Conservation (phyloP, 805 yeast species). For the Myxozyma kluyveri region DNA sequence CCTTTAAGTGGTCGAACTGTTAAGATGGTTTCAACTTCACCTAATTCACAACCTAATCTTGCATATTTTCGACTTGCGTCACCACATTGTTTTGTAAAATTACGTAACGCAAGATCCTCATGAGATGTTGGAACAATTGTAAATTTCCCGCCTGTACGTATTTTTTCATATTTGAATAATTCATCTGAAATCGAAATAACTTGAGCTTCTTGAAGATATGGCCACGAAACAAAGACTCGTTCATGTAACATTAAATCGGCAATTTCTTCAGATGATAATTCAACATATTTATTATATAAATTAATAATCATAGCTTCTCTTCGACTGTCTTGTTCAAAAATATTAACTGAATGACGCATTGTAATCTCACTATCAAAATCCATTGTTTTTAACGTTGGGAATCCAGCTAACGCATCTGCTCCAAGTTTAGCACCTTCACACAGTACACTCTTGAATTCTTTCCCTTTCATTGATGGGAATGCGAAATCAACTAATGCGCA, state of each 20-base stretch:
- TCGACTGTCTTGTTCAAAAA: constrained; percentile 82
- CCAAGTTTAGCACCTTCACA: constrained; percentile 68
- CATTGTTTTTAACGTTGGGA: constrained; percentile 76
- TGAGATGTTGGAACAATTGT: constrained; percentile 2
- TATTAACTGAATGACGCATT: constrained; percentile 57
- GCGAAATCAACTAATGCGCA: constrained; percentile 63
- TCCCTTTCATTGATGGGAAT: constrained; percentile 49
- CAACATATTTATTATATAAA: constrained; percentile 48
- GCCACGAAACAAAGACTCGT: constrained; percentile 79
- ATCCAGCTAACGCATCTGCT: constrained; percentile 74
- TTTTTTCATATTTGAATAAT: constrained; percentile 47
- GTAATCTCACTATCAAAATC: constrained; percentile 57
- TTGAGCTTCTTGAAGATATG: constrained; percentile 79
- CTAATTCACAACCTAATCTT: constrained; percentile 55
- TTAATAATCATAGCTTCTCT: constrained; percentile 76
- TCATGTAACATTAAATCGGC: constrained; percentile 61
- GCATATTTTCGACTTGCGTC: constrained; percentile 9
- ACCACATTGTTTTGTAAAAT: constrained; percentile 3
- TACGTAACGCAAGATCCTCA: constrained; percentile 3
- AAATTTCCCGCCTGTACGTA: constrained; percentile 33
- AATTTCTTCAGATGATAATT: constrained; percentile 54
- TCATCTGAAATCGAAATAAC: constrained; percentile 63
- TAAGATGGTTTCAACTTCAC: constrained; percentile 55
- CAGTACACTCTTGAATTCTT: constrained; percentile 48
- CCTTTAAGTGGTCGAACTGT: constrained; percentile 79